Base-by-base conservation (phyloP, 2,329 filamentous ascomycete genomes). In the Arthrobotrys sphaeroides region DNA sequence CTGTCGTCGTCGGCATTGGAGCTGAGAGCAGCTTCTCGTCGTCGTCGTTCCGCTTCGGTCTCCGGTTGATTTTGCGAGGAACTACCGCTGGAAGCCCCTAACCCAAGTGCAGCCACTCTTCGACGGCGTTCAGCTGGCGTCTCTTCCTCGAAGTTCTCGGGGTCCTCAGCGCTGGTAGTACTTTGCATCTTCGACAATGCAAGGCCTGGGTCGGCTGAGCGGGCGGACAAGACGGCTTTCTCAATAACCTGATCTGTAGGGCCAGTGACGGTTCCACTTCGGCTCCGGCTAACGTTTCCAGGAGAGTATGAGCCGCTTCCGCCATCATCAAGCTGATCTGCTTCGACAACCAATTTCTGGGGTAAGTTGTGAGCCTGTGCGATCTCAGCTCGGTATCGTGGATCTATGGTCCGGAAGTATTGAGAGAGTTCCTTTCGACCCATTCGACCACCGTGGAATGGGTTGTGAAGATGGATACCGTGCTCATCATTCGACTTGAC, bases 101-200 rank as follows among this genome's bases (percentile, higher is more conserved):
- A 60, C 22, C 91, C 91, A 1, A 94, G 83, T 0, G 91, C 92
- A 0, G 91, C 91, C 79, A 93, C 88, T 79, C 92, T 87, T 62
- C 92, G 85, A 42, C 90, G 86, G 68, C 90, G 85, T 82, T 94
- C 92, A 0, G 91, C 91, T 0, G 90, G 89, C 0, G 91, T 93
- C 82, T 94, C 91, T 88, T 82, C 0, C 84, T 87, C 9, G 86
- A 86, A 77, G 10, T 67, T 70, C 12, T 66, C 76, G 1, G 73
- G 59, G 22, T 68, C 24, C 9, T 64, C 45, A 18, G 72, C 64
- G 33, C 72, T 75, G 10, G 70, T 68, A 12, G 65, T 47, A 20
- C 28, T 69, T 13, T 64, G 55, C 40, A 75, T 68, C 20, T 69
- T 68, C 12, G 72, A 47, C 7, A 75, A 57, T 33, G 72, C 64